phyloP scores from a whole-genome alignment of 1,139 yeast genomes.

The Debaryomyces coudertii region DNA sequence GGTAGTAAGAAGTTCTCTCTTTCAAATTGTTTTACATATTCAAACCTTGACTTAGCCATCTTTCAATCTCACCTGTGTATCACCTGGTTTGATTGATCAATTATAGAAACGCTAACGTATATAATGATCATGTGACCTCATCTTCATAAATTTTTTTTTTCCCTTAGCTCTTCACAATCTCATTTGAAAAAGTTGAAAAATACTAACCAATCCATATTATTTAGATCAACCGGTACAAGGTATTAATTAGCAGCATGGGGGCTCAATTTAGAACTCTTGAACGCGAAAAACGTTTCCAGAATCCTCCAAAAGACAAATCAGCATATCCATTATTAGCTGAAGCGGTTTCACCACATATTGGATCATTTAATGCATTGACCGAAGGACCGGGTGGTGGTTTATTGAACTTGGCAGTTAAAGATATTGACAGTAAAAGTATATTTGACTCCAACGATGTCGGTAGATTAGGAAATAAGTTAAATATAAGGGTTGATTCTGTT shows the following conservation, averaged over 20 bases:
- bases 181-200: conserved; percentile 3
- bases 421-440: conserved; percentile 82
- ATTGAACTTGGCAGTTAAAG: conserved; percentile 81
- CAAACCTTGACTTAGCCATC: conserved; percentile 84
- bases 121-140: conserved; percentile 14
- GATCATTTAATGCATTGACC: conserved; percentile 92
- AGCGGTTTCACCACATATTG: conserved; percentile 94
- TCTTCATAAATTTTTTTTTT: conserved; percentile 15
- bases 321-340: conserved; percentile 82
- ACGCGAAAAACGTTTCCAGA: conserved; percentile 79
- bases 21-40: conserved; percentile 85
- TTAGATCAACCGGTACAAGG: conserved; percentile 5
- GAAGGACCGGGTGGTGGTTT: conserved; percentile 87
- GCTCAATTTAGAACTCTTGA: conserved; percentile 82
- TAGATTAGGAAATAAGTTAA: conserved; percentile 80
- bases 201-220: not conserved
- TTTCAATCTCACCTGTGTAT: not conserved
- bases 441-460: conserved; percentile 73
- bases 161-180: conserved; percentile 7
- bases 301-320: conserved; percentile 86
- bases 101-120: not conserved
- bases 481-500: conserved; percentile 80
- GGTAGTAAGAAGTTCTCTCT: conserved; percentile 72
- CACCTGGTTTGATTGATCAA: not conserved
- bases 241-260: conserved; percentile 25